Evolutionary conservation across 208 protist species (phyloP).

Genomic region (Wallacemonas sp.): DNA sequence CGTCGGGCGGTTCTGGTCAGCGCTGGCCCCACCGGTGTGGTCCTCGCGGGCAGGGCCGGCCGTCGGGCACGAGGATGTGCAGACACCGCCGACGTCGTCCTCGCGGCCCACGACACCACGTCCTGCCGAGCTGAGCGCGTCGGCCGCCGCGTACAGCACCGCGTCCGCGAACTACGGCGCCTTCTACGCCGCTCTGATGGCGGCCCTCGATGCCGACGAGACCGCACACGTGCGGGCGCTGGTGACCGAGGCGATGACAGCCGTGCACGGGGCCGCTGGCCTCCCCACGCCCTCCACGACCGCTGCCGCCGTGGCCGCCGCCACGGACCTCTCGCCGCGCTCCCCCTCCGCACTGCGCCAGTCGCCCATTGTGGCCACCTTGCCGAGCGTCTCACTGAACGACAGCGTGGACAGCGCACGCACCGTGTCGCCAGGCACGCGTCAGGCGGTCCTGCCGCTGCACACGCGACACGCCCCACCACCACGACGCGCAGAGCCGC

Average conservation of each 20-base stretch:
- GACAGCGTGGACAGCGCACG: constrained; percentile 13
- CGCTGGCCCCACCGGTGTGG: constrained; percentile 13
- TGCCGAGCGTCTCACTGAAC: background rate
- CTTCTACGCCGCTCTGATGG: constrained; percentile 22
- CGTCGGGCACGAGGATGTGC: too few species aligned
- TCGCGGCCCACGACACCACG: background rate
- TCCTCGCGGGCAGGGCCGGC: background rate
- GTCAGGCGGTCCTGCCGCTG: background rate
- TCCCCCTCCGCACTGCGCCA: constrained; percentile 3
- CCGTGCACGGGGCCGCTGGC: constrained; percentile 15
- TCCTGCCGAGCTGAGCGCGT: background rate
- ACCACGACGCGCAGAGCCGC: background rate
- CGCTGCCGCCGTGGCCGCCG: too few species aligned
- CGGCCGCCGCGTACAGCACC: background rate
- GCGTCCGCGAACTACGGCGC: background rate
- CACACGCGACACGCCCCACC: constrained; percentile 3
- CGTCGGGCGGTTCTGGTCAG: constrained; percentile 27
- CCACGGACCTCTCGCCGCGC: too few species aligned
- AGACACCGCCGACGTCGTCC: background rate
- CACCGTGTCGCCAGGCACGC: background rate
- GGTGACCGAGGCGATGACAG: background rate
- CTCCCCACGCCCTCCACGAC: too few species aligned
- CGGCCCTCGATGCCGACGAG: constrained; percentile 24
- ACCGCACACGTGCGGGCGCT: constrained; percentile 10
- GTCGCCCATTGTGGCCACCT: background rate